Evolutionary conservation across 1,139 yeast species (phyloP).

Genomic region (Pichia sp.): DNA sequence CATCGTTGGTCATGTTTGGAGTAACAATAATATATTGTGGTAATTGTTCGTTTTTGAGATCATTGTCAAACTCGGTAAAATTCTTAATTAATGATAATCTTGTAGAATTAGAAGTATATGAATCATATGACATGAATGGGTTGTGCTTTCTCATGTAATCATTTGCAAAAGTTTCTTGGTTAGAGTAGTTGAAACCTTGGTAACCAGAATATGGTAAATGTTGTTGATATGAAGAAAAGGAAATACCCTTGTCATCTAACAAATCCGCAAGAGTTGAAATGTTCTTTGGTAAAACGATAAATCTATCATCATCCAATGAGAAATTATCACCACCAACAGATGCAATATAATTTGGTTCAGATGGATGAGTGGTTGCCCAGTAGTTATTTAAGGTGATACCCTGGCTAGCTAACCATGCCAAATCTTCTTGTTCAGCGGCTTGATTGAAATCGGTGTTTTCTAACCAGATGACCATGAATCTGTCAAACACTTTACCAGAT

Average conservation of each 20-base stretch:
- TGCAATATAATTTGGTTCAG: constrained; percentile 43
- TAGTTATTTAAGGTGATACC: constrained; percentile 40
- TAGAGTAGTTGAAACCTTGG: constrained; percentile 35
- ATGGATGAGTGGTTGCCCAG: constrained; percentile 42
- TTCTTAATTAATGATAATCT: constrained; percentile 36
- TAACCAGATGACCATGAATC: constrained; percentile 37
- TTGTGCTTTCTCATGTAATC: constrained; percentile 44
- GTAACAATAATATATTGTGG: constrained; percentile 44
- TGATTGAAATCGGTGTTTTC: constrained; percentile 43
- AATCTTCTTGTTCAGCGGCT: constrained; percentile 34
- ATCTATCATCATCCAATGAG: constrained; percentile 35
- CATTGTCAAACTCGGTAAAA: constrained; percentile 34
- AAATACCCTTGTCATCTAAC: constrained; percentile 33
- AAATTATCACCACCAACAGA: constrained; percentile 41
- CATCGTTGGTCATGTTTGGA: constrained; percentile 44
- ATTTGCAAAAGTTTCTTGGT: constrained; percentile 33
- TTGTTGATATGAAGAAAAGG: constrained; percentile 46
- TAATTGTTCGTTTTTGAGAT: constrained; percentile 29
- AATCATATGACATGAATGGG: constrained; percentile 35
- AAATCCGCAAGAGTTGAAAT: constrained; percentile 39
- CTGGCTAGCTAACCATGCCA: constrained; percentile 31
- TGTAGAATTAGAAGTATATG: constrained; percentile 26
- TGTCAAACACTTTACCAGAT: constrained; percentile 34
- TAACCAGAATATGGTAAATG: constrained; percentile 41
- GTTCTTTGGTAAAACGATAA: constrained; percentile 33